phyloP scores from a whole-genome alignment of 1,284 basidiomycete species.

The Malassezia japonica region DNA sequence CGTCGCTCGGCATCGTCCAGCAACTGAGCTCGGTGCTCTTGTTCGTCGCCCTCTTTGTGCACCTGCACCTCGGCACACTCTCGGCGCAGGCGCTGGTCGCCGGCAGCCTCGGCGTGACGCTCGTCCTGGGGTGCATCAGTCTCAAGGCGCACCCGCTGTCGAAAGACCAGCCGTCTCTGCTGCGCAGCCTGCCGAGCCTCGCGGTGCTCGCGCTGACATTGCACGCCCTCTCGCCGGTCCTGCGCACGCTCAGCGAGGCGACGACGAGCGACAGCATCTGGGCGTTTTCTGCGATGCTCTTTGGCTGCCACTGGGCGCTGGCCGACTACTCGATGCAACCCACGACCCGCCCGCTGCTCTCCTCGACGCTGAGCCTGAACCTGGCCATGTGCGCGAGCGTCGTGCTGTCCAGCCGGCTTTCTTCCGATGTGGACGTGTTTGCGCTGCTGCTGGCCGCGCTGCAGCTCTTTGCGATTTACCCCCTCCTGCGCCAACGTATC shows the following conservation, averaged over 20 bases:
- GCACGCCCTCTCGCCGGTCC: slow-evolving; percentile 77
- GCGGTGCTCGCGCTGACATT: slow-evolving; percentile 71
- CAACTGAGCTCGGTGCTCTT: slow-evolving; percentile 21
- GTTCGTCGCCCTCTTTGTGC: slow-evolving; percentile 29
- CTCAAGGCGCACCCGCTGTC: not conserved
- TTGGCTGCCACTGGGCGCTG: slow-evolving; percentile 58
- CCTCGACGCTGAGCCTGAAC: slow-evolving; percentile 80
- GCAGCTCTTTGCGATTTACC: slow-evolving; percentile 28
- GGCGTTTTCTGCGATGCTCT: slow-evolving; percentile 68
- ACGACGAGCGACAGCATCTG: slow-evolving; percentile 95
- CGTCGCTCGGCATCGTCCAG: slow-evolving; percentile 31
- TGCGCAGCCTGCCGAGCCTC: slow-evolving; percentile 15
- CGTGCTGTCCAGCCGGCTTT: slow-evolving; percentile 80
- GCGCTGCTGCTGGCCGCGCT: slow-evolving; percentile 73
- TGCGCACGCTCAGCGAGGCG: slow-evolving; percentile 81
- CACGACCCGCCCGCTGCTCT: slow-evolving; percentile 27
- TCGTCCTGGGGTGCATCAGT: not conserved
- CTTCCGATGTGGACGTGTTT: slow-evolving; percentile 76
- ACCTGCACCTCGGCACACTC: slow-evolving; percentile 20
- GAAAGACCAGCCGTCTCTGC: not conserved
- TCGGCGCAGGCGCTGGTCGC: slow-evolving; percentile 8
- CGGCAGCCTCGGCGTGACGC: not conserved
- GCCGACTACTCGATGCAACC: slow-evolving; percentile 56
- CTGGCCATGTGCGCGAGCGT: slow-evolving; percentile 87
- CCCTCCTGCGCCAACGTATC: slow-evolving; percentile 9